These are phyloP conservation scores for Zangia roseola DNA, from an alignment of 768 basidiomycete genomes.

Conservation along the genomic window DNA sequence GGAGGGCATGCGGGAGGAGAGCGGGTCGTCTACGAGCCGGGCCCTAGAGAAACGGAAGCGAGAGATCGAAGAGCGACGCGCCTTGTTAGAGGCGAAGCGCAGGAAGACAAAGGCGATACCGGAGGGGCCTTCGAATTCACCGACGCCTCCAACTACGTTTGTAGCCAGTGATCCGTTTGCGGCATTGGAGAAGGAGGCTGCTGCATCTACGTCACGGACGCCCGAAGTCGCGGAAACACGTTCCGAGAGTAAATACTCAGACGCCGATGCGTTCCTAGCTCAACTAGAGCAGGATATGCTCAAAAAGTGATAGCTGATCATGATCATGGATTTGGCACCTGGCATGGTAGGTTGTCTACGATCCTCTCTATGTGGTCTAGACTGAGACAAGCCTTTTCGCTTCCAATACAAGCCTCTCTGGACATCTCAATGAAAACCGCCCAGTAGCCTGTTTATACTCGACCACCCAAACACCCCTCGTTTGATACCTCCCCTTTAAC, in stretches of 20 bases:
- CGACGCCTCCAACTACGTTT: background rate
- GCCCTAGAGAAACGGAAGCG: slow-evolving; percentile 67
- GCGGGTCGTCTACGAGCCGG: slow-evolving; percentile 41
- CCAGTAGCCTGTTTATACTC: slow-evolving; percentile 43
- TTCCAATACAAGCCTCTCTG: slow-evolving; percentile 45
- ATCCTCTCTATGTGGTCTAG: background rate
- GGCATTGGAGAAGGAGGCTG: slow-evolving; percentile 40
- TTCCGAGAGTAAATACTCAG: slow-evolving; percentile 9
- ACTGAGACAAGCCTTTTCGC: slow-evolving; percentile 24
- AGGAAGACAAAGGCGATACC: slow-evolving; percentile 43
- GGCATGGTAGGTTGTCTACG: slow-evolving; percentile 1
- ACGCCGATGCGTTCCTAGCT: slow-evolving; percentile 65
- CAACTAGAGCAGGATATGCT: slow-evolving; percentile 63
- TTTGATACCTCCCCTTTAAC: slow-evolving; percentile 31
- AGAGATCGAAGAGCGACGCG: slow-evolving; percentile 65
- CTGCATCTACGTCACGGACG: slow-evolving; percentile 10
- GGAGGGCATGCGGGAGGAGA: slow-evolving; percentile 65
- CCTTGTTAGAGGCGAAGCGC: slow-evolving; percentile 64
- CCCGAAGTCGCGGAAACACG: slow-evolving; percentile 30
- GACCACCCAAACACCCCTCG: slow-evolving; percentile 40
- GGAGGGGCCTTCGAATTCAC: slow-evolving; percentile 5
- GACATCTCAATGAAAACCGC: slow-evolving; percentile 48
- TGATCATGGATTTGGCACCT: background rate
- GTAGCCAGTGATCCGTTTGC: slow-evolving; percentile 49
- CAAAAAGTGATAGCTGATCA: slow-evolving; percentile 9